These are phyloP conservation scores for Malus fusca DNA, from an alignment of 306 rosid species.

Conservation along the genomic window DNA sequence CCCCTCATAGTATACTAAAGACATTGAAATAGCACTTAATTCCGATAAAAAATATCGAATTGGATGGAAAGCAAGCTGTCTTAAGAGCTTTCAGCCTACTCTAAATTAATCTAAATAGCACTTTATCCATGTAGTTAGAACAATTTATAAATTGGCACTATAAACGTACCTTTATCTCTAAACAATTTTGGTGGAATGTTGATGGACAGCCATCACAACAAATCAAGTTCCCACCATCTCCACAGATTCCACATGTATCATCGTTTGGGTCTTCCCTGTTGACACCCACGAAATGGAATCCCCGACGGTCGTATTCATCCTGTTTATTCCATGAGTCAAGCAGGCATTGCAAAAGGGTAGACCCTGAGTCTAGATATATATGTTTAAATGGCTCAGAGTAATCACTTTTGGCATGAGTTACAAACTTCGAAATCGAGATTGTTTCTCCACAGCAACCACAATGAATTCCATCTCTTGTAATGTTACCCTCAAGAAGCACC, in stretches of 20 bases:
- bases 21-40: too few relatives aligned
- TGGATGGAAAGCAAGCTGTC: too few relatives aligned
- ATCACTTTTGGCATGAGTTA: slow-evolving; percentile 62
- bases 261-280: slow-evolving; percentile 86
- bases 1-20: too few relatives aligned
- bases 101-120: too few relatives aligned
- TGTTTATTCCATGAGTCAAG: slow-evolving; percentile 86
- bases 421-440: slow-evolving; percentile 52
- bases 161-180: slow-evolving; percentile 63
- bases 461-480: slow-evolving; percentile 73
- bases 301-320: slow-evolving; percentile 52
- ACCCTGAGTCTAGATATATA: slow-evolving; percentile 51
- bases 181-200: slow-evolving; percentile 87
- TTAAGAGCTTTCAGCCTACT: too few relatives aligned
- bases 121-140: neutral
- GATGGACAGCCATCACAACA: slow-evolving; percentile 98
- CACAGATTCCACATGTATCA: slow-evolving; percentile 93
- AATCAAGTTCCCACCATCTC: slow-evolving; percentile 94
- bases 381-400: slow-evolving; percentile 48
- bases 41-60: too few relatives aligned
- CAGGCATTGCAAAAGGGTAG: slow-evolving; percentile 74
- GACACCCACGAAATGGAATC: slow-evolving; percentile 62
- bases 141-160: neutral
- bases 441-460: slow-evolving; percentile 71
- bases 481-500: slow-evolving; percentile 46